phyloP scores from a whole-genome alignment of 106 monocot species.

The Dioscorea alata region DNA sequence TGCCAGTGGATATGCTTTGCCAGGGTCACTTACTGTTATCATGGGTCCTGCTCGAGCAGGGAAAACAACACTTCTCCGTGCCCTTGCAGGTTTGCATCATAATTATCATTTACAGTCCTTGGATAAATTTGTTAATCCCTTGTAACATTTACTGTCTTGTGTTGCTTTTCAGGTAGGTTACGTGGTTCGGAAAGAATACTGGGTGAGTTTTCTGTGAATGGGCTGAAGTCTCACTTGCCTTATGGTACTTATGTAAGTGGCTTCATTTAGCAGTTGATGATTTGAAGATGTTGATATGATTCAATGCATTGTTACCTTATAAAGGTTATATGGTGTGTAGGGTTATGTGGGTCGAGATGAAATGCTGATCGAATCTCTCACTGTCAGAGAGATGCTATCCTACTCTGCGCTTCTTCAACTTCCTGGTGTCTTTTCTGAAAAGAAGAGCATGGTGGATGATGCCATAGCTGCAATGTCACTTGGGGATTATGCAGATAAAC shows the following conservation, averaged over 20 bases:
- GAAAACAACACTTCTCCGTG: conserved; percentile 81
- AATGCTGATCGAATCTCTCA: conserved; percentile 77
- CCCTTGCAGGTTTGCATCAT: conserved; percentile 63
- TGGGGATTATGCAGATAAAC: conserved; percentile 73
- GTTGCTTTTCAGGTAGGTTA: conserved; percentile 57
- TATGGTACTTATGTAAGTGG: conserved; percentile 92
- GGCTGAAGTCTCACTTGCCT: conserved; percentile 61
- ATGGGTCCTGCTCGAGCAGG: conserved; percentile 98
- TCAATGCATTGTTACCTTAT: neutral
- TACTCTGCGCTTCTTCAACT: conserved; percentile 85
- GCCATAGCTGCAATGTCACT: conserved; percentile 88
- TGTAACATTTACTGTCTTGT: too few relatives aligned
- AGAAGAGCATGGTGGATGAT: conserved; percentile 78
- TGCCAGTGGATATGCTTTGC: conserved; percentile 93
- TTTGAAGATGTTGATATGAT: neutral
- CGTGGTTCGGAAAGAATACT: conserved; percentile 52
- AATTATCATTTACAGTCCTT: neutral
- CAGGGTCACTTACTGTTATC: conserved; percentile 92
- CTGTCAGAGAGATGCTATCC: conserved; percentile 86
- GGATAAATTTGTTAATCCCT: neutral
- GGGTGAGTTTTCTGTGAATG: conserved; percentile 91
- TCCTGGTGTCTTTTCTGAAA: conserved; percentile 78
- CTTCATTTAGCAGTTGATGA: neutral
- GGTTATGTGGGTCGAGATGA: conserved; percentile 94
- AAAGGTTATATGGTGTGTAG: conserved; percentile 22